Evolutionary conservation across 2,329 filamentous ascomycete genomes (phyloP).

Genomic region (Xylaria sp.): DNA sequence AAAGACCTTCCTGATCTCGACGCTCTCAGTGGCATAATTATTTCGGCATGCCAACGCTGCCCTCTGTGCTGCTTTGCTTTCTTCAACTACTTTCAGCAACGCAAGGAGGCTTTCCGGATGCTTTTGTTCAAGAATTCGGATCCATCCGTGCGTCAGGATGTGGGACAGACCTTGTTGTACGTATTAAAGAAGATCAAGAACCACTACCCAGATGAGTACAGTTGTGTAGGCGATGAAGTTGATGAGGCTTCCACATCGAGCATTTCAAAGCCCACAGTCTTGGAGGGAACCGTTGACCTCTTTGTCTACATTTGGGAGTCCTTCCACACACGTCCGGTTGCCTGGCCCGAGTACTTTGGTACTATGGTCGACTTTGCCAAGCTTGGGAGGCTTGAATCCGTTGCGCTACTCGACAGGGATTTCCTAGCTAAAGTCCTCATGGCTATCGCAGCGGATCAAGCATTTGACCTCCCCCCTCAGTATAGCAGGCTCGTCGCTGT

Average conservation of each 20-base stretch:
- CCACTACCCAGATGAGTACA: conserved; percentile 54
- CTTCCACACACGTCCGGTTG: conserved; percentile 66
- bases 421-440: conserved; percentile 65
- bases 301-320: conserved; percentile 64
- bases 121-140: conserved; percentile 68
- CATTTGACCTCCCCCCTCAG: conserved; percentile 56
- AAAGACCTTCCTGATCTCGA: conserved; percentile 71
- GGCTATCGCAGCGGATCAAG: conserved; percentile 65
- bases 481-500: conserved; percentile 60
- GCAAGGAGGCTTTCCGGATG: conserved; percentile 64
- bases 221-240: conserved; percentile 35
- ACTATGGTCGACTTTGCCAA: conserved; percentile 70
- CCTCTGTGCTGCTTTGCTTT: conserved; percentile 62
- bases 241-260: conserved; percentile 28
- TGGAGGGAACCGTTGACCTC: conserved; percentile 50
- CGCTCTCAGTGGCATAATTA: conserved; percentile 55
- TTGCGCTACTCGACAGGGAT: conserved; percentile 63
- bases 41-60: conserved; percentile 55
- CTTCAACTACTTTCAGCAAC: conserved; percentile 64
- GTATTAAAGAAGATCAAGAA: conserved; percentile 60
- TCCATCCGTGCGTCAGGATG: conserved; percentile 57
- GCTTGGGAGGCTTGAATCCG: conserved; percentile 64
- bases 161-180: conserved; percentile 56
- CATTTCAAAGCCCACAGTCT: conserved; percentile 40
- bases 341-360: conserved; percentile 80